Evolutionary conservation across 2,329 filamentous ascomycete genomes (phyloP), one percentile per base, ranked within the genome.

Genomic region (Ceratocystis albifundus): DNA sequence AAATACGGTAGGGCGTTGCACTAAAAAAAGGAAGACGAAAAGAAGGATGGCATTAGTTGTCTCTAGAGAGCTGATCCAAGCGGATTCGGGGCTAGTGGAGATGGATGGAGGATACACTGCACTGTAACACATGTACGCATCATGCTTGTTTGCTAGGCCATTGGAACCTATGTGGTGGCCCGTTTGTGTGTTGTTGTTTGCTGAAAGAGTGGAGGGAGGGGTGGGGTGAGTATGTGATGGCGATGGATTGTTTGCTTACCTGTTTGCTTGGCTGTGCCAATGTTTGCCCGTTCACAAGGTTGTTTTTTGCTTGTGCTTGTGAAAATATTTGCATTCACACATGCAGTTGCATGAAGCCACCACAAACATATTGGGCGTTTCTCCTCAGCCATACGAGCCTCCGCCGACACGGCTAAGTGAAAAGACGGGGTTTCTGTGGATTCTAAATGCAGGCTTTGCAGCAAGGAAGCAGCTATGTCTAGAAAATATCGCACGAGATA

Each of bases 221-320:
- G 15, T 53, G 55, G 55, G 28, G n/a, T 36, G 28, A 28, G 48
- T 25, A 32, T 25, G 48, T 53, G 48, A 25, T 12, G 22, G 48
- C n/a, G 22, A 59, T 59, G 55, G 55, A 59, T 59, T 59, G 55
- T 59, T 59, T 59, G 28, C 55, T 32, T 59, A 59, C 25, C 28
- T 59, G 55, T 59, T 59, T 53, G 22, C 25, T 22, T 22, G 10
- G 17, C 44, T 63, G 45, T 36, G 22, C 3, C 44, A 50, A 63
- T 63, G 25, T 50, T 50, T 50, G 28, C 45, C 32, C 36, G 44
- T 3, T 22, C 17, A 12, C 62, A 32, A 28, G 22, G 20, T 4
- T 12, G 20, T 45, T n/a, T n/a, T 61, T 32, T 44, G 36, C 15
- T 22, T 44, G 59, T 20, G 17, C 28, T 41, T 62, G 57, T 59